Percentiles rank a stretch among this genome's conserved stretches.
Evolutionary conservation across 306 rosid species (phyloP).

Genomic region (Fragaria ananassa): DNA sequence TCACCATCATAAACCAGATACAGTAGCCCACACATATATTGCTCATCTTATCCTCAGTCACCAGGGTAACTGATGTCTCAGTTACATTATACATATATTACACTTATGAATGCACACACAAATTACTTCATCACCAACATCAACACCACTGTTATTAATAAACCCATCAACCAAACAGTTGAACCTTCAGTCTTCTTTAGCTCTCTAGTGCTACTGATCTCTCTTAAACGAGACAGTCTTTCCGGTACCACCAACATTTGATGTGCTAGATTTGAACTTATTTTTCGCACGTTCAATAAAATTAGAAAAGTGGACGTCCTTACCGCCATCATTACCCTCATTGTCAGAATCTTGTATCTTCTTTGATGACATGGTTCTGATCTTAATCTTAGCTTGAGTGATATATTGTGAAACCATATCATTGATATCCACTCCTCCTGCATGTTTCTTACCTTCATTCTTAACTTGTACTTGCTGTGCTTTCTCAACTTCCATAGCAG

Average conservation of each 20-base stretch:
- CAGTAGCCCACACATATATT: neutral
- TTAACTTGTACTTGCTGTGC: neutral
- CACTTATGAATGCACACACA: neutral
- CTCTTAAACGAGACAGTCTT: conserved; percentile 34
- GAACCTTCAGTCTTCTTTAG: neutral
- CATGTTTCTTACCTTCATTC: conserved; percentile 1
- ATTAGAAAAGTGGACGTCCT: conserved; percentile 38
- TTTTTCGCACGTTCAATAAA: conserved; percentile 39
- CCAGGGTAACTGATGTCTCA: neutral
- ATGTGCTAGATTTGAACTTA: conserved; percentile 32
- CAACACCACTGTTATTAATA: neutral
- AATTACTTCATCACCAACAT: neutral
- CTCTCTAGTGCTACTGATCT: conserved; percentile 14
- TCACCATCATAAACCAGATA: neutral
- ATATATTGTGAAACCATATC: conserved; percentile 40
- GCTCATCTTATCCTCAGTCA: neutral
- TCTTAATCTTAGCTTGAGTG: conserved; percentile 22
- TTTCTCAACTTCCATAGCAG: neutral
- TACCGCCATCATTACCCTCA: conserved; percentile 11
- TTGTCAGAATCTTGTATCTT: conserved; percentile 21
- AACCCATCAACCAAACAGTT: conserved; percentile 3
- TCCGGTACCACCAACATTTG: conserved; percentile 21
- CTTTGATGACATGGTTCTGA: conserved; percentile 33
- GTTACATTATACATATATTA: neutral
- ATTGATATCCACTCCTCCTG: conserved; percentile 31